phyloP scores from a whole-genome alignment of 2,329 filamentous ascomycete genomes.

The Microdochium bolleyi region DNA sequence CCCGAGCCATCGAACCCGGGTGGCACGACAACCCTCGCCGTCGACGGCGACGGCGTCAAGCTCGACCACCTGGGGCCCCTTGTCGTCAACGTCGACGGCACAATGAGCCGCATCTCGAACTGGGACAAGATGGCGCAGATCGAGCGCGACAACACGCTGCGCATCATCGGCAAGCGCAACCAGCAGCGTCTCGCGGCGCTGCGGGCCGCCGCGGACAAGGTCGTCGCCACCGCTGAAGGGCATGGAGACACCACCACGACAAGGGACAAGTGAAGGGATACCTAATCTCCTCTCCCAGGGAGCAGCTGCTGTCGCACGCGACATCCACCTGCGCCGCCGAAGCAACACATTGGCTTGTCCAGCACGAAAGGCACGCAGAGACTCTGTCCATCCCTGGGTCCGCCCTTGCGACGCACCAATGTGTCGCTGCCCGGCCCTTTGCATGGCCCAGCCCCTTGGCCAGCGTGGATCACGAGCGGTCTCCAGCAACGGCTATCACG shows the following conservation, averaged over 20 bases:
- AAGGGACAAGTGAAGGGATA: slow-evolving; percentile 3
- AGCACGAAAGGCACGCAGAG: no score
- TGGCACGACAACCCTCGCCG: slow-evolving; percentile 12
- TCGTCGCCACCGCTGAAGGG: background rate
- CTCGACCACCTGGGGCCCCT: slow-evolving; percentile 65
- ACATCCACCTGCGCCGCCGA: no score
- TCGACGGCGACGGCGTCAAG: slow-evolving; percentile 36
- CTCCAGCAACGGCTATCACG: no score
- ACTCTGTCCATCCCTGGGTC: no score
- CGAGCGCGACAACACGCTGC: slow-evolving; percentile 59
- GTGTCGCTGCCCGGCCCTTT: no score
- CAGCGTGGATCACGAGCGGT: no score
- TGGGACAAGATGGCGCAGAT: slow-evolving; percentile 65
- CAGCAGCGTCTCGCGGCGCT: slow-evolving; percentile 50
- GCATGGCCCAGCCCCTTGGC: no score
- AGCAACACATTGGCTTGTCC: no score
- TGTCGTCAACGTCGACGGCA: slow-evolving; percentile 67
- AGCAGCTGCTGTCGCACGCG: no score
- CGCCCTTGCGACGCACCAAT: no score
- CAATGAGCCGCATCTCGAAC: slow-evolving; percentile 62
- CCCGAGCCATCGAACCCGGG: slow-evolving; percentile 8
- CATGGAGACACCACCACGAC: slow-evolving; percentile 10
- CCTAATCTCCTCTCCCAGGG: slow-evolving; percentile 2
- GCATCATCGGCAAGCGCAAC: slow-evolving; percentile 62
- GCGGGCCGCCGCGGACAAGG: slow-evolving; percentile 12